Percentiles rank a stretch among this genome's conserved stretches.
These are phyloP conservation scores for Vanrija sp. DNA, from an alignment of 1,284 basidiomycete species.

Conservation along the genomic window DNA sequence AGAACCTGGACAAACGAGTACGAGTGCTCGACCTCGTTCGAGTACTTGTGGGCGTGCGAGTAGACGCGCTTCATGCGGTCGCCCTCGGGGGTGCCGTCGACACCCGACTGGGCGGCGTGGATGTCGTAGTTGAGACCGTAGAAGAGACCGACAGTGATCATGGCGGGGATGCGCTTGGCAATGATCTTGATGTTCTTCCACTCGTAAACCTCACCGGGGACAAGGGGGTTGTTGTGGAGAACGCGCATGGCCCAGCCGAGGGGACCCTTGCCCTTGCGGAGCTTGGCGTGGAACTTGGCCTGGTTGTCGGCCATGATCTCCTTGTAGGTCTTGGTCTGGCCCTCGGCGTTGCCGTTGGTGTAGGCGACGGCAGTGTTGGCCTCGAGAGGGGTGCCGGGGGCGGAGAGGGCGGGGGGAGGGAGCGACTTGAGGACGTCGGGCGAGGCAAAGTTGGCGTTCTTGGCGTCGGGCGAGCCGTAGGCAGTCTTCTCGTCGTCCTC, in stretches of 20 bases:
- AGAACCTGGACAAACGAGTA: constrained; percentile 53
- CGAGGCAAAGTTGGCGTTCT: neutral
- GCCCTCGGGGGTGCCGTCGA: constrained; percentile 43
- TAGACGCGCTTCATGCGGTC: constrained; percentile 38
- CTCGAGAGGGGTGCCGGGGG: neutral
- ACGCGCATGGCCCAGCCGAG: constrained; percentile 40
- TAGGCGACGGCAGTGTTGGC: constrained; percentile 3
- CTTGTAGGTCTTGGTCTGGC: constrained; percentile 18
- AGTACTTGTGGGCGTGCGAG: constrained; percentile 42
- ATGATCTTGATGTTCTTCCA: constrained; percentile 26
- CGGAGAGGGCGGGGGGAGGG: constrained; percentile 23
- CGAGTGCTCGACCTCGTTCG: constrained; percentile 52
- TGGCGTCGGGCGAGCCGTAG: neutral
- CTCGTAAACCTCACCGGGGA: constrained; percentile 36
- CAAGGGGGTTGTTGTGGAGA: constrained; percentile 34
- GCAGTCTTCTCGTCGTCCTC: constrained; percentile 13
- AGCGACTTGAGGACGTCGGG: constrained; percentile 14
- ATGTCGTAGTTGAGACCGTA: constrained; percentile 46
- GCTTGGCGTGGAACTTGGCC: constrained; percentile 33
- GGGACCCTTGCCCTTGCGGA: constrained; percentile 26
- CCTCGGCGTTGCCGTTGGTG: neutral
- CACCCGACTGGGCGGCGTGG: constrained; percentile 46
- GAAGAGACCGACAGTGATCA: constrained; percentile 21
- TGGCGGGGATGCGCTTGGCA: constrained; percentile 32
- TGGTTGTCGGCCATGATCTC: constrained; percentile 22